Percentiles rank a stretch among this genome's conserved stretches.
Conservation (phyloP, 108 stramenopile genomes). For the Nannochloropsis oceanica region DNA sequence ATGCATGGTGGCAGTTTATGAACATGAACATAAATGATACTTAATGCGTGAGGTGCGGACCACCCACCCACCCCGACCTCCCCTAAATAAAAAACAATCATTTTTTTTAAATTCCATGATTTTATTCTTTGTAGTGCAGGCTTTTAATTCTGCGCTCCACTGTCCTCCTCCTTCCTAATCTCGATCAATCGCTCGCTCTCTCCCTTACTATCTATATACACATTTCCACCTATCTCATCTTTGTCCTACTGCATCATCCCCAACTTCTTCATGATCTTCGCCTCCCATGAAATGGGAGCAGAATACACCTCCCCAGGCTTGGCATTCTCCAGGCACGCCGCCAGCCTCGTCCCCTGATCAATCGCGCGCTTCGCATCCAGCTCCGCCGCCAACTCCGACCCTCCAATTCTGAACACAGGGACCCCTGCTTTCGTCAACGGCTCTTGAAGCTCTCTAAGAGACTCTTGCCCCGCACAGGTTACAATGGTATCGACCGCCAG, state of each 20-base stretch:
- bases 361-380: slow-evolving; percentile 94
- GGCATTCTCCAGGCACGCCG: slow-evolving; percentile 40
- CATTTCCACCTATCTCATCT: too few species aligned
- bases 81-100: too few species aligned
- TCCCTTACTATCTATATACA: too few species aligned
- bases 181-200: too few species aligned
- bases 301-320: slow-evolving; percentile 36
- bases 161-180: too few species aligned
- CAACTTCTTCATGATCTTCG: slow-evolving; percentile 8
- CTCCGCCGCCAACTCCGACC: slow-evolving; percentile 77
- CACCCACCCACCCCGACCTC: too few species aligned
- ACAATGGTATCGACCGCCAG: slow-evolving; percentile 84
- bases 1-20: too few species aligned
- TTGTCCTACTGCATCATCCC: background rate
- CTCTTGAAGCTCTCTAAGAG: slow-evolving; percentile 26
- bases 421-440: slow-evolving; percentile 15
- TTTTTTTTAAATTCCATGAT: too few species aligned
- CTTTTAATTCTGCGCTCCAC: too few species aligned
- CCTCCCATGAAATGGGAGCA: slow-evolving; percentile 24
- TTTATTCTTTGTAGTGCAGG: too few species aligned
- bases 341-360: slow-evolving; percentile 90
- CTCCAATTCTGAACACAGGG: slow-evolving; percentile 75
- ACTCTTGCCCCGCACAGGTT: slow-evolving; percentile 81
- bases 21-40: too few species aligned
- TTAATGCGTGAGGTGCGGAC: too few species aligned